phyloP scores from a whole-genome alignment of 257 asterid genomes.

The Verbascum thapsus region DNA sequence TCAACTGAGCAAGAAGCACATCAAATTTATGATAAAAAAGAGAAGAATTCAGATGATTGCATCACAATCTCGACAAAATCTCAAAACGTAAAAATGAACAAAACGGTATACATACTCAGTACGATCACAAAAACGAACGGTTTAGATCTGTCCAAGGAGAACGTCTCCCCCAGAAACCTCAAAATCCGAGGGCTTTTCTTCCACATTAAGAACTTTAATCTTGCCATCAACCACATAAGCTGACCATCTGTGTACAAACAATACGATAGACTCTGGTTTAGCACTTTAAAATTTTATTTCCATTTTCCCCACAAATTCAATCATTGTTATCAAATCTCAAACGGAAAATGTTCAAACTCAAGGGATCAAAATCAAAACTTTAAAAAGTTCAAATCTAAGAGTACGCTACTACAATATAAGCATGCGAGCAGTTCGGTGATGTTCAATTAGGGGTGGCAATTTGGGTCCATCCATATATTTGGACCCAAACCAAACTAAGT shows the following conservation, averaged over 20 bases:
- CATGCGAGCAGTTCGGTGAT: no score
- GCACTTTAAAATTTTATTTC: no score
- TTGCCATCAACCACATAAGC: slow-evolving; percentile 89
- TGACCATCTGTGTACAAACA: slow-evolving; percentile 69
- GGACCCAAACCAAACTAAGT: no score
- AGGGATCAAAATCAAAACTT: no score
- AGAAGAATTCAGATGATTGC: background rate
- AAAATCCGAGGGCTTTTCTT: slow-evolving; percentile 79
- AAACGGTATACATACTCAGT: background rate
- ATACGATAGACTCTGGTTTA: background rate
- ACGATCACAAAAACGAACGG: background rate
- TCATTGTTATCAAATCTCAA: no score
- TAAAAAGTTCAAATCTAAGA: no score
- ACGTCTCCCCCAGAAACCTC: slow-evolving; percentile 89
- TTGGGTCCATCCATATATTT: no score
- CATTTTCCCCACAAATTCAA: background rate
- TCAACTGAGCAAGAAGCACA: background rate
- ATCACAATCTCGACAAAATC: background rate
- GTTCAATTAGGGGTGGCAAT: no score
- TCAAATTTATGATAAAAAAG: background rate
- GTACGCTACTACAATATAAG: no score
- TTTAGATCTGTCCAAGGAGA: slow-evolving; percentile 73
- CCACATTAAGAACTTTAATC: slow-evolving; percentile 79
- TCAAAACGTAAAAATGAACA: background rate
- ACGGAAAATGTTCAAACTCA: no score